These are phyloP conservation scores for Nitzschia inconspicua DNA, from an alignment of 108 stramenopile species.

Conservation along the genomic window DNA sequence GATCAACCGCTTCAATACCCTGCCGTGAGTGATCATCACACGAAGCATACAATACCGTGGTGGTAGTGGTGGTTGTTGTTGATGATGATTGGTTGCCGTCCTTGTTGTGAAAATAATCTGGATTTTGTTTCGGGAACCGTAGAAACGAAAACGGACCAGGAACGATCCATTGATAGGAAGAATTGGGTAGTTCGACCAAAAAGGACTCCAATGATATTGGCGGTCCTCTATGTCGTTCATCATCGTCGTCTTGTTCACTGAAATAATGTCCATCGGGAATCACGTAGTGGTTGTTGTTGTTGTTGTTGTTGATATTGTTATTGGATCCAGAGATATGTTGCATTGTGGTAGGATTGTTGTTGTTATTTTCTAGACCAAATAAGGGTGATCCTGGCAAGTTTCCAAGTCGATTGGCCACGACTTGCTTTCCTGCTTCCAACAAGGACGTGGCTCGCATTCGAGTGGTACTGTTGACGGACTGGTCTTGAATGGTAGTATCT, in stretches of 20 bases:
- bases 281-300: no score
- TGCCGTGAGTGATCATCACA: not conserved
- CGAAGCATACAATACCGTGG: slow-evolving; percentile 9
- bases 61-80: not conserved
- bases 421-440: slow-evolving; percentile 33
- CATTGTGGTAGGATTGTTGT: not conserved
- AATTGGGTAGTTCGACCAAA: slow-evolving; percentile 41
- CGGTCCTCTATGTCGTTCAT: slow-evolving; percentile 7
- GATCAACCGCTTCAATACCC: slow-evolving; percentile 29
- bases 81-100: slow-evolving; percentile 3
- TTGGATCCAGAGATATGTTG: not conserved
- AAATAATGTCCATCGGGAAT: no score
- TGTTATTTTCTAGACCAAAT: not conserved
- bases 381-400: not conserved
- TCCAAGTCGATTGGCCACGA: slow-evolving; percentile 23
- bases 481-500: not conserved
- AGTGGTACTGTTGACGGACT: not conserved
- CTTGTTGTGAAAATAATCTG: not conserved
- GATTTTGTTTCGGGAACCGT: slow-evolving; percentile 32
- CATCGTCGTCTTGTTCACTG: no score
- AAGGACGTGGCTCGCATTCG: slow-evolving; percentile 12
- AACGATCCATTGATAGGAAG: slow-evolving; percentile 70
- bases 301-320: no score
- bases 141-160: slow-evolving; percentile 51
- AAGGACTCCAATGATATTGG: slow-evolving; percentile 16